Evolutionary conservation across 1,284 basidiomycete genomes (phyloP), one percentile per base, ranked within the genome.

Genomic region (Apiotrichum gamsii): DNA sequence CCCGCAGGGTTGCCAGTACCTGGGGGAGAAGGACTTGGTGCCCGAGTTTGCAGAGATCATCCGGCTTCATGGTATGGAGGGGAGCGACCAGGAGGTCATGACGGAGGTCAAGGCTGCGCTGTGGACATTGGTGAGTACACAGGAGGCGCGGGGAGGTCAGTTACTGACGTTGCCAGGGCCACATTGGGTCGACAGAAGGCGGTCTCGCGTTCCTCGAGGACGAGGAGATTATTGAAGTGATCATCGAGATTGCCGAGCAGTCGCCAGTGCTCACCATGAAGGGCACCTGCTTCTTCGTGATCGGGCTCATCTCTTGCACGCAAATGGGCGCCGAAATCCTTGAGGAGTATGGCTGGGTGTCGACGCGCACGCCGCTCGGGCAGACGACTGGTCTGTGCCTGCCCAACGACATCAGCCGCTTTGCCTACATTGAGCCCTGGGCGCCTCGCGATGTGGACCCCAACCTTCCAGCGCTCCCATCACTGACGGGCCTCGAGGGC

Each of bases 251-350:
- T 47, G 90, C 93, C 2, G 87, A 91, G 59, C 80, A 82, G 47
- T 96, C 93, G 3, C 78, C 80, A 1, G 85, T 97, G 44, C 80
- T 95, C 33, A 95, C 93, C 5, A 82, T 98, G 16, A 79, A 90
- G 75, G 95, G 95, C 5, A 97, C 95, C 2, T 95, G 90, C 64
- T 98, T 94, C 76, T 97, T 91, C 62, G 88, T 94, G 5, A 77
- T 98, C 8, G 93, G 93, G 0, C 76, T 90, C 31, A 79, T 90
- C 43, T 83, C 87, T 1, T 81, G 80, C 1, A 87, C 86, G 0
- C 75, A 76, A 14, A 79, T 82, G 64, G 87, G 87, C 2, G 80
- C 82, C 52, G 80, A 95, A 76, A 77, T 91, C 64, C 73, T 98
- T 30, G 85, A 89, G 47, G 91, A 95, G 63, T 88, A 85, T 60